Evolutionary conservation across 2,329 filamentous ascomycete genomes (phyloP).

Genomic region (Aspergillus persii): DNA sequence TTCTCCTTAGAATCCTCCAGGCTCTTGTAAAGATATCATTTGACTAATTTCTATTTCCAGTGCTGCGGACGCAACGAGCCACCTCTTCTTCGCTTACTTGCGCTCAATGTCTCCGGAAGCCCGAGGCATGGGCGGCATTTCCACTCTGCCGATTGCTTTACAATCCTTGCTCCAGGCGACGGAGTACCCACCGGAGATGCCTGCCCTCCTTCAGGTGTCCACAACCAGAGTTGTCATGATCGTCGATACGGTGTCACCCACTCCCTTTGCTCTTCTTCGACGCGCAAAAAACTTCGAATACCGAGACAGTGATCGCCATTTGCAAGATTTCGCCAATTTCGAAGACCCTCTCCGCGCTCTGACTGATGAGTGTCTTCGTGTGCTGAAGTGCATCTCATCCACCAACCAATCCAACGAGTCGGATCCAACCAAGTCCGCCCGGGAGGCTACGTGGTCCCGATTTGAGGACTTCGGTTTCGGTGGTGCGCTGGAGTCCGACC

Average conservation of each 20-base stretch:
- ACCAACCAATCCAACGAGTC: conserved; percentile 81
- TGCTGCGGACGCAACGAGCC: conserved; percentile 91
- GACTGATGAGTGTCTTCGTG: conserved; percentile 90
- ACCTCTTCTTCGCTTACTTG: conserved; percentile 96
- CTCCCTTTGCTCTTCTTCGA: conserved; percentile 84
- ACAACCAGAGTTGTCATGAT: conserved; percentile 96
- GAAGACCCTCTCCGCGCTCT: conserved; percentile 85
- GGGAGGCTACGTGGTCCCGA: conserved; percentile 90
- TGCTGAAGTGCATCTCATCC: conserved; percentile 82
- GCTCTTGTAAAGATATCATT: background rate
- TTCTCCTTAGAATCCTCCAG: background rate
- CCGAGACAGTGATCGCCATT: conserved; percentile 77
- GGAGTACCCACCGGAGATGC: conserved; percentile 83
- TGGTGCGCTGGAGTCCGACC: conserved; percentile 66
- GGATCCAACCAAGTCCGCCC: conserved; percentile 67
- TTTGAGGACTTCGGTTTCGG: conserved; percentile 95
- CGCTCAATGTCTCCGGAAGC: conserved; percentile 82
- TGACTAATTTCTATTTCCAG: conserved; percentile 49
- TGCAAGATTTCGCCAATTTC: conserved; percentile 82
- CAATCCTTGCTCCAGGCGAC: conserved; percentile 89
- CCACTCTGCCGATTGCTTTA: conserved; percentile 81
- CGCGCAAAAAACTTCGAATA: conserved; percentile 95
- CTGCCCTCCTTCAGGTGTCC: conserved; percentile 70
- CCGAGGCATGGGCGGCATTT: conserved; percentile 72
- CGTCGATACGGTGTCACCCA: conserved; percentile 90